These are phyloP conservation scores for Anthracocystis setariae DNA, from an alignment of 1,284 basidiomycete species.

Conservation along the genomic window DNA sequence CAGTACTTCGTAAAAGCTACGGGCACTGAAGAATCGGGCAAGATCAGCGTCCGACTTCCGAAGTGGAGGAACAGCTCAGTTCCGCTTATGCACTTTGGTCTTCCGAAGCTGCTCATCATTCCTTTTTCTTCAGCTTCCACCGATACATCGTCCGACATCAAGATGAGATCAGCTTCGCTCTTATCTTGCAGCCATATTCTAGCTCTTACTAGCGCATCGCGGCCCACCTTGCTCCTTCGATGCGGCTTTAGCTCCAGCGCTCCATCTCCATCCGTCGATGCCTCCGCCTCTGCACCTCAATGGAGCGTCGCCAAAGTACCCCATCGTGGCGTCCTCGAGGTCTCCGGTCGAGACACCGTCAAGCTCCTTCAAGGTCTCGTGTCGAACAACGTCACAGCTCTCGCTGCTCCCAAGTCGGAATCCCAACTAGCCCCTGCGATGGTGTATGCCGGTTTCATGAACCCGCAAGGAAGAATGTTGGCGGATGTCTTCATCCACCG, in stretches of 20 bases:
- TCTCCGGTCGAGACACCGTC: slow-evolving; percentile 82
- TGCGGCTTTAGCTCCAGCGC: slow-evolving; percentile 16
- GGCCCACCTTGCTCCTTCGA: background rate
- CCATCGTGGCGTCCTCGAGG: slow-evolving; percentile 72
- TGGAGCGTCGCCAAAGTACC: slow-evolving; percentile 41
- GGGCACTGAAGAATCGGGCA: background rate
- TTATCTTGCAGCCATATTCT: background rate
- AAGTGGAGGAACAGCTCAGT: slow-evolving; percentile 1
- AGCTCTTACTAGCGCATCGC: background rate
- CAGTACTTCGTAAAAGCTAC: no score
- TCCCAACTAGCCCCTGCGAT: slow-evolving; percentile 9
- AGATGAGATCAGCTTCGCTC: slow-evolving; percentile 6
- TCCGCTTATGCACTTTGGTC: background rate
- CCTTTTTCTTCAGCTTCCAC: no score
- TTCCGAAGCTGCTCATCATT: background rate
- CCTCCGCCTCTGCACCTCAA: background rate
- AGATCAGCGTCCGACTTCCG: background rate
- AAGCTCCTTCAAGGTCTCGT: slow-evolving; percentile 90
- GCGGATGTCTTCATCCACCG: slow-evolving; percentile 87
- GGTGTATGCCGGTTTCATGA: slow-evolving; percentile 82
- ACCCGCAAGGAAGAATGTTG: slow-evolving; percentile 89
- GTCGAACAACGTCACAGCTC: slow-evolving; percentile 71
- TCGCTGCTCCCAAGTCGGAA: slow-evolving; percentile 6
- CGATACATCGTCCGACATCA: background rate
- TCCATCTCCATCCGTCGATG: background rate